Percentiles rank a stretch among this genome's conserved stretches.
Evolutionary conservation across 1,284 basidiomycete genomes (phyloP).

Genomic region (Melampsora larici-populina): DNA sequence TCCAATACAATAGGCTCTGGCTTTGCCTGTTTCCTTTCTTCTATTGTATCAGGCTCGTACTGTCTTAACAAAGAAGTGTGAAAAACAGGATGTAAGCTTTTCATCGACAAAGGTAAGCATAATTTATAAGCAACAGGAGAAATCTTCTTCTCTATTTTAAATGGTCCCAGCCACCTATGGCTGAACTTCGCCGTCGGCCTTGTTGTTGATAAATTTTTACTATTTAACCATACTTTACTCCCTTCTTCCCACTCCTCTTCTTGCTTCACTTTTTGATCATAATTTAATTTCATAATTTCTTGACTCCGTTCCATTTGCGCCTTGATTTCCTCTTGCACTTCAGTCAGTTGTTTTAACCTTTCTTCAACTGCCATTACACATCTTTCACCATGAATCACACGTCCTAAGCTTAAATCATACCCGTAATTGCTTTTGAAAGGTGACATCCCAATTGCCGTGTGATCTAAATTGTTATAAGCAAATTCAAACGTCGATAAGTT

Average conservation of each 20-base stretch:
- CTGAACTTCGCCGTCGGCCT: neutral
- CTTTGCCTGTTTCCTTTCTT: neutral
- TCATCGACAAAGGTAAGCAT: neutral
- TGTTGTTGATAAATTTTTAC: too few relatives aligned
- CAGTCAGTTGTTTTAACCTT: neutral
- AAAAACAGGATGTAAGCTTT: too few relatives aligned
- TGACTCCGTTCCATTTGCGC: neutral
- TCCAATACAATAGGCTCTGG: neutral
- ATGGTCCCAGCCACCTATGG: neutral
- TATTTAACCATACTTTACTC: slow-evolving; percentile 52
- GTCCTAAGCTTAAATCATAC: neutral
- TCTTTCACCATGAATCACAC: neutral
- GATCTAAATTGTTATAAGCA: slow-evolving; percentile 1
- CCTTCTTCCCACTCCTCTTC: neutral
- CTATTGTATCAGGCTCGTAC: neutral
- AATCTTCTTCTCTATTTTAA: neutral
- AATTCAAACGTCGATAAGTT: slow-evolving; percentile 42
- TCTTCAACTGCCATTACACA: neutral
- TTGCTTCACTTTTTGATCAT: too few relatives aligned
- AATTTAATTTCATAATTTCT: slow-evolving; percentile 1
- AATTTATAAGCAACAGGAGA: neutral
- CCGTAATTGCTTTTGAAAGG: slow-evolving; percentile 2
- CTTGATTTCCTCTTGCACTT: slow-evolving; percentile 1
- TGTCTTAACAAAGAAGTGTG: neutral
- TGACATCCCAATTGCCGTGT: neutral